A percentile compares a stretch with the other conserved stretches of the same genome.
These are phyloP conservation scores for Acacia crassicarpa DNA, from an alignment of 306 rosid species.

Conservation along the genomic window DNA sequence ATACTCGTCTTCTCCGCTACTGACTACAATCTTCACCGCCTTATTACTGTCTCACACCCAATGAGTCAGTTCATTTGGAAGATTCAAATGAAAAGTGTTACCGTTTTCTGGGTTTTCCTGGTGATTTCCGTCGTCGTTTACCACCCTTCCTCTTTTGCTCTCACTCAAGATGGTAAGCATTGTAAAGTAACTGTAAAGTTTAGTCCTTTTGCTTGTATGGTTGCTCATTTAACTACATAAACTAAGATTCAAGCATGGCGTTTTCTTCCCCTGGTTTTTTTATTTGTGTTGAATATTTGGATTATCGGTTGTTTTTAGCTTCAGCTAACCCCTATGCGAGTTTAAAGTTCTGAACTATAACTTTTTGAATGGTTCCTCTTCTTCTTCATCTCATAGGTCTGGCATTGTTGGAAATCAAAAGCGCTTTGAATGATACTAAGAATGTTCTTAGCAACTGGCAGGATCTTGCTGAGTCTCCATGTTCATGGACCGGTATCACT, in stretches of 20 bases:
- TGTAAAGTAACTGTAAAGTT: conserved; percentile 24
- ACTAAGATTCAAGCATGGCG: background rate
- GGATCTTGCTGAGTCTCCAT: conserved; percentile 73
- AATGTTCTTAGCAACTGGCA: conserved; percentile 75
- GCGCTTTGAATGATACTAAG: conserved; percentile 67
- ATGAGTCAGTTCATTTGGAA: background rate
- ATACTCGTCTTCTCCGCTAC: background rate
- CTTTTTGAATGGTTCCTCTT: background rate
- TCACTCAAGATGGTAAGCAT: conserved; percentile 73
- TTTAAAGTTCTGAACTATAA: conserved; percentile 29
- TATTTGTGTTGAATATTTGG: background rate
- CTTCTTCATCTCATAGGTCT: conserved; percentile 51
- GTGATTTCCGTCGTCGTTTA: conserved; percentile 38
- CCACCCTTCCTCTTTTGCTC: conserved; percentile 56
- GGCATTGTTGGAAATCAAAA: conserved; percentile 76
- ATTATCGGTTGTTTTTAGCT: conserved; percentile 4
- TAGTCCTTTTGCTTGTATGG: background rate
- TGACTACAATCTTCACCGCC: background rate
- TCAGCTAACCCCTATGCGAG: background rate
- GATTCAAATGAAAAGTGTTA: conserved; percentile 46
- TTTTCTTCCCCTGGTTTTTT: background rate
- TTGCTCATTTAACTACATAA: background rate
- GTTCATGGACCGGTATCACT: conserved; percentile 91
- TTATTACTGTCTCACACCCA: conserved; percentile 18
- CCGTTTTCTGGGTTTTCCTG: conserved; percentile 35